Base-by-base conservation (phyloP, 768 basidiomycete species). In the Boletus sp. region DNA sequence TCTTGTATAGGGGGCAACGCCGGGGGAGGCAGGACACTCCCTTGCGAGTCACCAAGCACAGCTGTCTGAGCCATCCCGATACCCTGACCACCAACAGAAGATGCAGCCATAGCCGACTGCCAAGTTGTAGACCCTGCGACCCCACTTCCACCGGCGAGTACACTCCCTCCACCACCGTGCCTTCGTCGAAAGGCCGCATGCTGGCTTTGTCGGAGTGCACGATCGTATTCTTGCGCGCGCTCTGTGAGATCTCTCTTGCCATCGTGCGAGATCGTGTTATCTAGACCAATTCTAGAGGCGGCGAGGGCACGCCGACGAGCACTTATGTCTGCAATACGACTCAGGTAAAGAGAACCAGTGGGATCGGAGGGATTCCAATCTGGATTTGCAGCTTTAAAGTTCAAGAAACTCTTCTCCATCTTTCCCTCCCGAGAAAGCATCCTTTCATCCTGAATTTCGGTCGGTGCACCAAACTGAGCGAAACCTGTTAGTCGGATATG, bases 351-450 rank as follows among this genome's bases (percentile, higher is more conserved):
- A 2, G 94, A 98, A 12, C 93, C 89, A 4, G 91, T 83, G 1
- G 94, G 93, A 68, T 99, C 95, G 0, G 85, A 79, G 0, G 96
- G 96, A 59, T 84, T 89, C 96, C 96, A 99, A 57, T 94, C 92
- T 11, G 96, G 96, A 74, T 98, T 92, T 1, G 93, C 89, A 42
- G 93, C 93, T 76, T 95, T 96, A 80, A 97, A 97, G 67, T 90
- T 92, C 33, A 96, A 77, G 76, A 97, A 92, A 71, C 90, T 92
- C 77, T 98, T 97, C 79, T 99, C 97, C 95, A 99, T 98, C 81
- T 99, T 99, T 36, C 92, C 92, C 63, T 96, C 90, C 59, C 90
- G 91, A 5, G 90, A 92, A 65, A 90, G 79, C 79, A 90, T 87
- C 57, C 84, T 84, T 63, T 85, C 85, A 61, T 93, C 89, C 12